Percentiles rank a stretch among this genome's conserved stretches.
These are phyloP conservation scores for Pleurotus platypus DNA, from an alignment of 768 basidiomycete genomes.

Conservation along the genomic window DNA sequence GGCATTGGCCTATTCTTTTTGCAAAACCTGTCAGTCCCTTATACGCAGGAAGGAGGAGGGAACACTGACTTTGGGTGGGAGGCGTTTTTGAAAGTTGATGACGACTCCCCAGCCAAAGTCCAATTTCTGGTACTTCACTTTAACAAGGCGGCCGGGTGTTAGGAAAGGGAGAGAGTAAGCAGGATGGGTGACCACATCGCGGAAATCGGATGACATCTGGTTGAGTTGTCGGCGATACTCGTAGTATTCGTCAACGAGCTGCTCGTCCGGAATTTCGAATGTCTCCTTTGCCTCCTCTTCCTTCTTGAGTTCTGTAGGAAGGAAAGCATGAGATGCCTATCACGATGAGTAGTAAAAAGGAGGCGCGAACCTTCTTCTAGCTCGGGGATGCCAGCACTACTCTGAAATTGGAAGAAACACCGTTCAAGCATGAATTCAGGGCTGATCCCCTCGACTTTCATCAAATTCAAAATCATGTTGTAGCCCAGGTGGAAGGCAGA, in stretches of 20 bases:
- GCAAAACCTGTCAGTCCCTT: background rate
- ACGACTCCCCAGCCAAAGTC: slow-evolving; percentile 98
- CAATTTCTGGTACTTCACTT: slow-evolving; percentile 77
- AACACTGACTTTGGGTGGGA: slow-evolving; percentile 67
- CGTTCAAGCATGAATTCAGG: slow-evolving; percentile 98
- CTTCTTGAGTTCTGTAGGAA: slow-evolving; percentile 57
- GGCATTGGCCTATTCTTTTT: slow-evolving; percentile 63
- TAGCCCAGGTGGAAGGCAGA: slow-evolving; percentile 99
- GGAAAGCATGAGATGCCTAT: background rate
- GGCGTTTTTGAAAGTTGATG: slow-evolving; percentile 86
- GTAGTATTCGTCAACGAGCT: slow-evolving; percentile 84
- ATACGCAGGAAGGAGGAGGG: background rate
- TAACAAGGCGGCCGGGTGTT: slow-evolving; percentile 88
- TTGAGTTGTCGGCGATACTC: slow-evolving; percentile 91
- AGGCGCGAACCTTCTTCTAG: slow-evolving; percentile 71
- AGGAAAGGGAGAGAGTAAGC: slow-evolving; percentile 94
- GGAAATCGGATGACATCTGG: slow-evolving; percentile 83
- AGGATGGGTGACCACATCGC: slow-evolving; percentile 91
- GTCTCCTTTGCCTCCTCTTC: slow-evolving; percentile 65
- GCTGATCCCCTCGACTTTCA: slow-evolving; percentile 97
- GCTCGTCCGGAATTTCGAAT: slow-evolving; percentile 81
- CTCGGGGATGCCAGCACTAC: slow-evolving; percentile 82
- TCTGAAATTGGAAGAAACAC: slow-evolving; percentile 99
- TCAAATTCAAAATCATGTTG: slow-evolving; percentile 97
- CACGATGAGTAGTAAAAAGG: background rate